phyloP scores from a whole-genome alignment of 192 early-diverging fungal species.

The Linnemannia schmuckeri region DNA sequence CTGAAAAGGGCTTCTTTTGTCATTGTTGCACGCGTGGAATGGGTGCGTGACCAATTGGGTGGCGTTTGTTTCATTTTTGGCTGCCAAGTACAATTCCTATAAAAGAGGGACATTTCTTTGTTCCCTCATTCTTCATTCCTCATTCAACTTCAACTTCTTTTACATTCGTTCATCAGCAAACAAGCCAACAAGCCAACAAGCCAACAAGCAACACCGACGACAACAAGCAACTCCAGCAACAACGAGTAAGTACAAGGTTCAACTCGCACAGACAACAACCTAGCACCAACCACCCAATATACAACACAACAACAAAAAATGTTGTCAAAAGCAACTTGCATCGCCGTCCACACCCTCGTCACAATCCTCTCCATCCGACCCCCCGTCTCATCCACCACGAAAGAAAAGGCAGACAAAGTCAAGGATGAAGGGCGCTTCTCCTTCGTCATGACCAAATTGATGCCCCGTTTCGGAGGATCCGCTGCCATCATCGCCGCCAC shows the following conservation, averaged over 20 bases:
- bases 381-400: conserved; percentile 21
- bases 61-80: neutral
- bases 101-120: neutral
- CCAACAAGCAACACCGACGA: neutral
- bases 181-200: neutral
- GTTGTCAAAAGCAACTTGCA: conserved; percentile 26
- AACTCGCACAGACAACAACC: neutral
- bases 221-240: neutral
- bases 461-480: conserved; percentile 2
- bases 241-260: neutral
- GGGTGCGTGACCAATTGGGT: neutral
- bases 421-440: conserved; percentile 33
- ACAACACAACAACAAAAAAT: conserved; percentile 7
- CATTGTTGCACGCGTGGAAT: neutral
- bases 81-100: neutral
- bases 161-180: neutral
- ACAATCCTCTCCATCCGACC: conserved; percentile 26
- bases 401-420: conserved; percentile 33
- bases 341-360: conserved; percentile 23
- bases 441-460: conserved; percentile 2
- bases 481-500: neutral
- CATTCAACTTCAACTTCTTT: neutral
- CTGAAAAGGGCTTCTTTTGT: neutral
- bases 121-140: neutral
- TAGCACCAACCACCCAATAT: neutral